phyloP scores from a whole-genome alignment of 257 asterid genomes.

The Prunella vulgaris region DNA sequence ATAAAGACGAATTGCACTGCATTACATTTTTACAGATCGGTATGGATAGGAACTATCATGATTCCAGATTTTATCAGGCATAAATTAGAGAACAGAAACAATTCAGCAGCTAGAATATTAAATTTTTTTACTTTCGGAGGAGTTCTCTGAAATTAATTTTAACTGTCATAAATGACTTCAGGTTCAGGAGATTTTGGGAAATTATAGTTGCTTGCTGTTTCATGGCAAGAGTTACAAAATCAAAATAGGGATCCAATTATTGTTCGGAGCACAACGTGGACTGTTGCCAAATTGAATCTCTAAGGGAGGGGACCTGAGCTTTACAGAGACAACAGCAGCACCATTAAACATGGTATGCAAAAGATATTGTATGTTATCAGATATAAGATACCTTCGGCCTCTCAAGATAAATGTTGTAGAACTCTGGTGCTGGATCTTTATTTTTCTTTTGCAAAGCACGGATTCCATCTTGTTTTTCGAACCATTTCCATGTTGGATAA shows the following conservation, averaged over 20 bases:
- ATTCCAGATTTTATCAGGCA: background rate
- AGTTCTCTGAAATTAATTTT: background rate
- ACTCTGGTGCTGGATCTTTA: slow-evolving; percentile 96
- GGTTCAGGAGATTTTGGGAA: background rate
- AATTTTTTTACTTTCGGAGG: background rate
- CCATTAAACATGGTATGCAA: slow-evolving; percentile 8
- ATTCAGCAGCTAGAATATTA: background rate
- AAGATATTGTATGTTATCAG: slow-evolving; percentile 7
- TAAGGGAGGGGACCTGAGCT: background rate
- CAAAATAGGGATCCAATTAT: background rate
- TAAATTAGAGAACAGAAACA: slow-evolving; percentile 2
- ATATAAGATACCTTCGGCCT: slow-evolving; percentile 81
- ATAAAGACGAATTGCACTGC: slow-evolving; percentile 1
- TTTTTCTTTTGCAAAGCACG: slow-evolving; percentile 88
- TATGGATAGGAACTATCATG: background rate
- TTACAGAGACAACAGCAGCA: background rate
- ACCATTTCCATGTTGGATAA: slow-evolving; percentile 99
- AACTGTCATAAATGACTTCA: background rate
- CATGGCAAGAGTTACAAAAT: background rate
- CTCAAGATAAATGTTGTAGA: slow-evolving; percentile 94
- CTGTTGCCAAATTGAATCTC: background rate
- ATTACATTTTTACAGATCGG: background rate
- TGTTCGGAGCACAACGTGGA: background rate
- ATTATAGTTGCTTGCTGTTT: background rate
- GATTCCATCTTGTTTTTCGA: slow-evolving; percentile 98